phyloP scores from a whole-genome alignment of 164 flowering plant genomes.

The Annona squamosa region DNA sequence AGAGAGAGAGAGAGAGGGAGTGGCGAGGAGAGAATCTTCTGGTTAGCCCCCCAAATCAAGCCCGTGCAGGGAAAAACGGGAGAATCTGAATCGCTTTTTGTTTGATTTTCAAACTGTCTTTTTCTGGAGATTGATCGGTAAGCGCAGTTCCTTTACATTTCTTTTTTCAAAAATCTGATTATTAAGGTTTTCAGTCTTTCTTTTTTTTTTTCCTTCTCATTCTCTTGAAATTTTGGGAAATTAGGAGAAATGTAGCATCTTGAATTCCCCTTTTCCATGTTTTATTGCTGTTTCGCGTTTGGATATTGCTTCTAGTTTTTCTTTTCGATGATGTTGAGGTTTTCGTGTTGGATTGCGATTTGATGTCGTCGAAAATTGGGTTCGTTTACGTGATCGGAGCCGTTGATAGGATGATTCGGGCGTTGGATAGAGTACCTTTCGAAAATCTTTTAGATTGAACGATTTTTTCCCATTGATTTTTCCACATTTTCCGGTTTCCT shows the following conservation, averaged over 20 bases:
- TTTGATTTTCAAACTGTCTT: background rate
- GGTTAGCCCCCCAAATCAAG: background rate
- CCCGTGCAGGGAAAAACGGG: background rate
- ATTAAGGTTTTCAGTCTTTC: background rate
- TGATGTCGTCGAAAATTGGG: background rate
- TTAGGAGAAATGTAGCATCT: no score
- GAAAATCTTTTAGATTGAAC: background rate
- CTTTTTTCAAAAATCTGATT: background rate
- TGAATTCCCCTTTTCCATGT: background rate
- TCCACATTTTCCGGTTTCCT: background rate
- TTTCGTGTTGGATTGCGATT: background rate
- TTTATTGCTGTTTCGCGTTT: background rate
- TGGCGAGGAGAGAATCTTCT: background rate
- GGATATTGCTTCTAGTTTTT: background rate
- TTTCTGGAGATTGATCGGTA: background rate
- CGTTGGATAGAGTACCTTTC: no score
- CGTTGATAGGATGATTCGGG: background rate
- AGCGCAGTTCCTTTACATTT: background rate
- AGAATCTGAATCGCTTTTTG: background rate
- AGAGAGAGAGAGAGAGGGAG: no score
- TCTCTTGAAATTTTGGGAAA: no score
- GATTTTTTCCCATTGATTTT: background rate
- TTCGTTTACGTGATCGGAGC: background rate
- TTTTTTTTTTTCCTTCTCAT: background rate
- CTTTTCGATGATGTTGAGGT: no score